A percentile compares a stretch with the other conserved stretches of the same genome.
These are phyloP conservation scores for Ophiocordyceps camponoti-floridani DNA, from an alignment of 2,329 filamentous ascomycete genomes.

Conservation along the genomic window DNA sequence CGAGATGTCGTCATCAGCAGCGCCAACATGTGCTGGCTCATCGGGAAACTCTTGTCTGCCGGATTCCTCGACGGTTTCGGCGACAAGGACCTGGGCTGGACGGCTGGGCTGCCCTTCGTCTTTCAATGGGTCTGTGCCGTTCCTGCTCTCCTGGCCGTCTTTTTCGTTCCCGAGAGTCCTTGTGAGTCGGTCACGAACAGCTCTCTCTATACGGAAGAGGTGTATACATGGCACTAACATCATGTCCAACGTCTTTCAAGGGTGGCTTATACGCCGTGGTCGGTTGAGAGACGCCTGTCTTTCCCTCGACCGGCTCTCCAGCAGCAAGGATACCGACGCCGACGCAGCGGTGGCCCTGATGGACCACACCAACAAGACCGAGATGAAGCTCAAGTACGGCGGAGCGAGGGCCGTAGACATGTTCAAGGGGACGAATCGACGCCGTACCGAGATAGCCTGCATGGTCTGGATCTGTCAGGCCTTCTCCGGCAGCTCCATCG, in stretches of 20 bases:
- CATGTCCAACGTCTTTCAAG: conserved; percentile 9
- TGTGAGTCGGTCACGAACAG: conserved; percentile 8
- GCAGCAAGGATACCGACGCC: conserved; percentile 20
- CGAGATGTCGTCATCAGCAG: conserved; percentile 21
- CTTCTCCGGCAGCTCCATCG: conserved; percentile 27
- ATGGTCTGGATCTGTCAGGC: conserved; percentile 30
- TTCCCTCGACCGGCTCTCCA: conserved; percentile 19
- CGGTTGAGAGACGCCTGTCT: conserved; percentile 18
- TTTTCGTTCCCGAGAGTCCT: conserved; percentile 25
- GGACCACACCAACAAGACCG: conserved; percentile 31
- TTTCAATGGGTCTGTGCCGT: conserved; percentile 35
- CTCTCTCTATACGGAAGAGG: too few relatives aligned
- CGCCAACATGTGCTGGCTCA: conserved; percentile 39
- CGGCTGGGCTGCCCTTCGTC: conserved; percentile 29
- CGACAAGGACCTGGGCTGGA: conserved; percentile 22
- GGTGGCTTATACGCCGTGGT: conserved; percentile 29
- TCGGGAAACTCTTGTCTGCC: conserved; percentile 32
- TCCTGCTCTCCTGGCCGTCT: conserved; percentile 22
- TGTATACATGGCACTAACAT: too few relatives aligned
- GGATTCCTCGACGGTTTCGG: conserved; percentile 26
- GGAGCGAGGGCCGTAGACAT: conserved; percentile 26
- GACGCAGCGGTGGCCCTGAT: conserved; percentile 35
- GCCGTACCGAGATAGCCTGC: conserved; percentile 34
- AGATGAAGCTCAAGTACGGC: conserved; percentile 23
- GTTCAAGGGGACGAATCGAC: conserved; percentile 31